Evolutionary conservation across 2,329 filamentous ascomycete species (phyloP).

Genomic region (Lachnellula hyalina): DNA sequence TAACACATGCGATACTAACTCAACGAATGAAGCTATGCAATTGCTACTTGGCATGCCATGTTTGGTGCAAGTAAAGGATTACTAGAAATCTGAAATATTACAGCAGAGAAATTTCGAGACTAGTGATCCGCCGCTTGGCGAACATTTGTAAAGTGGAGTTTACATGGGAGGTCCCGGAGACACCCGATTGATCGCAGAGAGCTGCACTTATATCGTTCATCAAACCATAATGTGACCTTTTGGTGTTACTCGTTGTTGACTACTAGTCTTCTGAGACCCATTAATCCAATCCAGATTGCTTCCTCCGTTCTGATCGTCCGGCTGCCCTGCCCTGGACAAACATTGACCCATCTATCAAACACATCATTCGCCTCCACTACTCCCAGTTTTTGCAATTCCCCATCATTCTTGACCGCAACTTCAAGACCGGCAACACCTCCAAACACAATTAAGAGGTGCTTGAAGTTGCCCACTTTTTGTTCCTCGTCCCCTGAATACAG

Average conservation of each 20-base stretch:
- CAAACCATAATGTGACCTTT: too few relatives aligned
- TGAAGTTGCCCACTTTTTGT: conserved; percentile 42
- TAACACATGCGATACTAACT: too few relatives aligned
- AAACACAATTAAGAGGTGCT: conserved; percentile 73
- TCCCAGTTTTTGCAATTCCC: conserved; percentile 48
- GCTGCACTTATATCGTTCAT: too few relatives aligned
- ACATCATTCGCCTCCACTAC: conserved; percentile 61
- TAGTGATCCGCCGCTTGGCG: too few relatives aligned
- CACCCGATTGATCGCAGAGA: too few relatives aligned
- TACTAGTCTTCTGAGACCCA: conserved; percentile 54
- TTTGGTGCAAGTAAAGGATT: too few relatives aligned
- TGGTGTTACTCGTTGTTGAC: conserved; percentile 28
- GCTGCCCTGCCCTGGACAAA: conserved; percentile 75
- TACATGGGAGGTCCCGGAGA: too few relatives aligned
- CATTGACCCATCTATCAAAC: conserved; percentile 82
- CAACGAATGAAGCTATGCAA: too few relatives aligned
- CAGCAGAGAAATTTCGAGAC: too few relatives aligned
- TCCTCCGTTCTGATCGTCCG: conserved; percentile 80
- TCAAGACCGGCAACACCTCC: conserved; percentile 78
- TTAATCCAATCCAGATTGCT: conserved; percentile 71
- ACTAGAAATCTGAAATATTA: too few relatives aligned
- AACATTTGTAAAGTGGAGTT: too few relatives aligned
- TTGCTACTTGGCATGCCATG: too few relatives aligned
- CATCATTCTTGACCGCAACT: conserved; percentile 61
- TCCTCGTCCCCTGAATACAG: conserved; percentile 25